A percentile compares a stretch with the other conserved stretches of the same genome.
Evolutionary conservation across 257 asterid species (phyloP).

Genomic region (Mitragyna speciosa): DNA sequence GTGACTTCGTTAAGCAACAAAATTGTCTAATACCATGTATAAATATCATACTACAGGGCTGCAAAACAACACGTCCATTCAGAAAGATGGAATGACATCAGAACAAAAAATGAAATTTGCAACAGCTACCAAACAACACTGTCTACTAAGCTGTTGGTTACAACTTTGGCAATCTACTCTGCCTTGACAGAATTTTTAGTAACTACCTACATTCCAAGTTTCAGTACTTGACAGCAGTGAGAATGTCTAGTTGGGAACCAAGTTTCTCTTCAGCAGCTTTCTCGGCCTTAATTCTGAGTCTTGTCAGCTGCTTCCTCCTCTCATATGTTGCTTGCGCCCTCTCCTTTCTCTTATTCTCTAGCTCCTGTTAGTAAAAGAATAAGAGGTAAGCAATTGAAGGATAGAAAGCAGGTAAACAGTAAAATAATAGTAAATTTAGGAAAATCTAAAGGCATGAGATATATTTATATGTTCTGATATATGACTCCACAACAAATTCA

Average conservation of each 20-base stretch:
- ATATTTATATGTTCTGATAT: background rate
- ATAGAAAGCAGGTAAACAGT: background rate
- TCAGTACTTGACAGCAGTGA: constrained; percentile 34
- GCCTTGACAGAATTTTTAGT: background rate
- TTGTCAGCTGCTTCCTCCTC: constrained; percentile 36
- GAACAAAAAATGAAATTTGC: constrained; percentile 1
- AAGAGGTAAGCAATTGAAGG: background rate
- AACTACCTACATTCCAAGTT: background rate
- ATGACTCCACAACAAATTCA: background rate
- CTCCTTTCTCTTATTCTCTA: constrained; percentile 37
- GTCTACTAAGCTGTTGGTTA: constrained; percentile 8
- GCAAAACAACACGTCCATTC: background rate
- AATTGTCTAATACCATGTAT: no score
- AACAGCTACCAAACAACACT: background rate
- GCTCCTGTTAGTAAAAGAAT: constrained; percentile 21
- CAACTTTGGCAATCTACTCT: background rate
- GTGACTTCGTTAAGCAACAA: background rate
- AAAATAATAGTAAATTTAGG: no score
- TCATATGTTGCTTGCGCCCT: constrained; percentile 30
- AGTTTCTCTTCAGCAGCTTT: constrained; percentile 34
- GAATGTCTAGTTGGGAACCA: constrained; percentile 33
- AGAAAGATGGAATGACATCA: constrained; percentile 2
- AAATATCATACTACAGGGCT: constrained; percentile 11
- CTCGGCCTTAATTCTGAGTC: constrained; percentile 31
- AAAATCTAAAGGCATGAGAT: background rate